A percentile compares a stretch with the other conserved stretches of the same genome.
These are phyloP conservation scores for Trypanosoma cruzi DNA, from an alignment of 208 protist genomes.

Conservation along the genomic window DNA sequence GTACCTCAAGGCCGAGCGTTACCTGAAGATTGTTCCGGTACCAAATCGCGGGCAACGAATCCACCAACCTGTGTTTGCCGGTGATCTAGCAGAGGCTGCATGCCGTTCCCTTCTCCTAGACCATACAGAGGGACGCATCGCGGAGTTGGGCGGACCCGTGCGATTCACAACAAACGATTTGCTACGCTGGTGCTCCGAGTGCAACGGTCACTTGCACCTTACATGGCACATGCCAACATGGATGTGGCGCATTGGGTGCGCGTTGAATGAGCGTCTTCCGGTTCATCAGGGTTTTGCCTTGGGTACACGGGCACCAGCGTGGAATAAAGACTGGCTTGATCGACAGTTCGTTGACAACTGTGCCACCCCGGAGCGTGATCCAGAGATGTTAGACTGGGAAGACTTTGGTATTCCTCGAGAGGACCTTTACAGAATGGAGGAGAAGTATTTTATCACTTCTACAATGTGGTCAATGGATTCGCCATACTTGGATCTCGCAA, in stretches of 20 bases:
- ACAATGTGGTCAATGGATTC: conserved; percentile 78
- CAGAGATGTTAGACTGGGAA: conserved; percentile 91
- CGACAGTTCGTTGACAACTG: conserved; percentile 91
- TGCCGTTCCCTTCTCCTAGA: conserved; percentile 84
- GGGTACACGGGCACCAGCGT: conserved; percentile 71
- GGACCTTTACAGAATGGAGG: conserved; percentile 91
- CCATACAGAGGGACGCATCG: conserved; percentile 91
- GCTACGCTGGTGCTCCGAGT: conserved; percentile 87
- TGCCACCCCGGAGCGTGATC: conserved; percentile 87
- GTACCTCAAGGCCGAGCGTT: conserved; percentile 88
- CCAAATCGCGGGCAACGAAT: conserved; percentile 85
- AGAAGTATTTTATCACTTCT: conserved; percentile 92
- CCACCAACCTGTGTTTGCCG: conserved; percentile 90
- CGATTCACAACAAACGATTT: conserved; percentile 91
- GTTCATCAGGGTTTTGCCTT: conserved; percentile 74
- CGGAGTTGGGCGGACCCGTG: conserved; percentile 88
- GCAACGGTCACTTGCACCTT: conserved; percentile 73
- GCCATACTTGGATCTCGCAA: conserved; percentile 72
- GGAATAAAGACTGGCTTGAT: conserved; percentile 91
- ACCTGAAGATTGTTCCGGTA: conserved; percentile 84
- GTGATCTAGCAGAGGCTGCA: conserved; percentile 83
- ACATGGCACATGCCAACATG: conserved; percentile 74
- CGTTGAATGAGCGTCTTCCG: conserved; percentile 78
- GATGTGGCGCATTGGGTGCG: conserved; percentile 63
- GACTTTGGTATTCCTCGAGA: conserved; percentile 92